These are phyloP conservation scores for Mesotaenium endlicherianum DNA, from an alignment of 139 green algal genomes.

Conservation along the genomic window DNA sequence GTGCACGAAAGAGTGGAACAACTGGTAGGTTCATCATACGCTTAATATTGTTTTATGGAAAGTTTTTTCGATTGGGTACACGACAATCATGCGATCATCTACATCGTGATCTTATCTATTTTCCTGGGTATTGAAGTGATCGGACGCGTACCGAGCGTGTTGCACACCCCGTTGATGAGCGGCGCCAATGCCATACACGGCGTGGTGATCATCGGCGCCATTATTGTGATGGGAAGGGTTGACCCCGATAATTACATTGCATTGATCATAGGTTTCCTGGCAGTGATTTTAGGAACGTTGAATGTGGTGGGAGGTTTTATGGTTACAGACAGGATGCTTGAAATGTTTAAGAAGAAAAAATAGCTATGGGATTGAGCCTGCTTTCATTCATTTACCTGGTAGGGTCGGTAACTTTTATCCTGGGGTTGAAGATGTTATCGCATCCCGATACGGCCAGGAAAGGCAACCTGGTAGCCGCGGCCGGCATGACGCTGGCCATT, in stretches of 20 bases:
- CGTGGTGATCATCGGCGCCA: conserved; percentile 23
- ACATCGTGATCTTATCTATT: neutral
- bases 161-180: conserved; percentile 90
- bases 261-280: conserved; percentile 60
- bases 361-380: neutral
- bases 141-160: conserved; percentile 77
- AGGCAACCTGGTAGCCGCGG: conserved; percentile 31
- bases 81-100: no score
- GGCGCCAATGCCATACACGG: conserved; percentile 91
- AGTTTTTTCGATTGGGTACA: no score
- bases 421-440: neutral
- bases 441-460: conserved; percentile 10
- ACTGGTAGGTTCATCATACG: no score
- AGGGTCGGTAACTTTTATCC: neutral
- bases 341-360: conserved; percentile 76
- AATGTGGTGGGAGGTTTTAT: conserved; percentile 90
- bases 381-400: neutral
- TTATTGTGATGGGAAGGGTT: conserved; percentile 40
- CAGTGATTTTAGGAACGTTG: conserved; percentile 70
- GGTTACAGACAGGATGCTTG: conserved; percentile 83
- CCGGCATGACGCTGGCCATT: conserved; percentile 52
- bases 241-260: no score
- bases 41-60: no score
- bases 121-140: conserved; percentile 47
- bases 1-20: neutral